A percentile compares a stretch with the other conserved stretches of the same genome.
These are phyloP conservation scores for Chaetomiaceae sp. DNA, from an alignment of 2,329 filamentous ascomycete genomes.

Conservation along the genomic window DNA sequence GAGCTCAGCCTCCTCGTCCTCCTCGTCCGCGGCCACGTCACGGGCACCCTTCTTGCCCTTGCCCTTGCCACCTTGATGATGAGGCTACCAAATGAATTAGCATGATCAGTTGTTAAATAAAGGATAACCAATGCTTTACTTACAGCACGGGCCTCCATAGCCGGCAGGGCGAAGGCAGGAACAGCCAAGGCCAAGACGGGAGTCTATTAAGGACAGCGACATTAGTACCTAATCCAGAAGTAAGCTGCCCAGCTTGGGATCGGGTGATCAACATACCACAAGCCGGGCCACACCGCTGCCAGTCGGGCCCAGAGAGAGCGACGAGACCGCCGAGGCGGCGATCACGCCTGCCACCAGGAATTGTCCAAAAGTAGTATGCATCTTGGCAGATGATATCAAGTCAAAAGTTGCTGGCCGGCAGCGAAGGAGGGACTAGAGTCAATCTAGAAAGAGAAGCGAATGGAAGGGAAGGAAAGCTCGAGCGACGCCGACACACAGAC, in stretches of 20 bases:
- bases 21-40: background rate
- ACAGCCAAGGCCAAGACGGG: constrained; percentile 3
- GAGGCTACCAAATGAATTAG: background rate
- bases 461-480: background rate
- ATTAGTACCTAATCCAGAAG: background rate
- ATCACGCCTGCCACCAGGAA: constrained; percentile 7
- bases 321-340: constrained; percentile 8
- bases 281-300: constrained; percentile 4
- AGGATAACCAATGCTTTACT: no score
- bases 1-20: no score
- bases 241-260: background rate
- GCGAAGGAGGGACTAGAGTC: background rate
- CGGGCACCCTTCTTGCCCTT: background rate
- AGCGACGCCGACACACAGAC: background rate
- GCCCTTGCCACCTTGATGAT: background rate
- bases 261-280: constrained; percentile 1
- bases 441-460: background rate
- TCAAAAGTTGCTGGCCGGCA: constrained; percentile 2
- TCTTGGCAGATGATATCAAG: background rate
- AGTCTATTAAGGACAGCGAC: background rate
- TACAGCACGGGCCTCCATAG: background rate
- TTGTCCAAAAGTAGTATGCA: constrained; percentile 7
- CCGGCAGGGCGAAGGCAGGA: constrained; percentile 4
- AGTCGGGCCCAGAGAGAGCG: background rate
- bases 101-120: background rate